Evolutionary conservation across 164 flowering plant genomes (phyloP), one percentile per base, ranked within the genome.

Genomic region (Chimonanthus praecox): DNA sequence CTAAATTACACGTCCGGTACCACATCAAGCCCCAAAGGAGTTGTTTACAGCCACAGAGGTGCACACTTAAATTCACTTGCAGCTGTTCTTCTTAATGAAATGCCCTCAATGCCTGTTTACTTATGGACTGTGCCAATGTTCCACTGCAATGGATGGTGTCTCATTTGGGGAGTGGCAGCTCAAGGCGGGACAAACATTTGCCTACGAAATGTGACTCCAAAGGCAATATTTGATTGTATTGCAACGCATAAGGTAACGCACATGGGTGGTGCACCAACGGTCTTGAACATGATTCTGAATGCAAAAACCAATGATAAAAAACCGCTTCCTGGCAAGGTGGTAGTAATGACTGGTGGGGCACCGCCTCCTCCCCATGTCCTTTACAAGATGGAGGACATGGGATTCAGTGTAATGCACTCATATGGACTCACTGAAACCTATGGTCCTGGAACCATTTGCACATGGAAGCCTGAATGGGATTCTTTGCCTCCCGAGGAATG

Each of bases 141-240:
- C 80, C 98, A 91, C 64, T 89, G 96, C 84, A 92, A 88, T 67
- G 98, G 96, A 0, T 92, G 98, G 98, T 88, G 92, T 71, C 79
- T 86, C 69, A 64, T 84, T 15, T 90, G 96, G 98, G 91, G 82
- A 15, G 76, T 90, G 54, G 92, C 96, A 11, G 92, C 92, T 51
- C 88, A 85, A 33, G 94, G 96, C 45, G 96, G 96, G 47, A 89
- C 90, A 11, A 90, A 88, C 70, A 58, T 92, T 54, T 92, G 94
- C 82, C 80, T 82, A 0, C 80, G 92, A 73, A 80, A 73, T 47
- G 81, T 89, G 58, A 49, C 84, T 0, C 83, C 91, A 7, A 82
- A 82, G 73, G 86, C 49, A 13, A 85, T 92, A 66, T 88, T 85
- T 69, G 87, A 85, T 4, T 74, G 67, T 45, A 86, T 88, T 51